Base-by-base conservation (phyloP, 1,139 yeast species). In the Debaryomycetaceae sp. region DNA sequence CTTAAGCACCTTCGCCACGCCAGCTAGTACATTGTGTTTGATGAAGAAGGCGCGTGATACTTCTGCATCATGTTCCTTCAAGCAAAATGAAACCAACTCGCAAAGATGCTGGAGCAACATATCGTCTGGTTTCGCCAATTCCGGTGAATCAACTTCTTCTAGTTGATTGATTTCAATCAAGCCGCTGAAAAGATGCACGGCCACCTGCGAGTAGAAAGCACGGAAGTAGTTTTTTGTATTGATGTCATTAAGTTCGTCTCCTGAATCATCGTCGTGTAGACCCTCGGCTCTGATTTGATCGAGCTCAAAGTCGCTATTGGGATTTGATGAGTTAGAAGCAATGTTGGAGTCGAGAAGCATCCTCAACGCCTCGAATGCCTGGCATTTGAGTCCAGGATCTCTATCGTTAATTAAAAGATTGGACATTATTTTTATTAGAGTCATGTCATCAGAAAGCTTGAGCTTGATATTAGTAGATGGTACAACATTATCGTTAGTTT, bases 351-450 rank as follows among this genome's bases (percentile, higher is more conserved):
- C 93, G 13, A 89, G 68, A 36, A 90, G 65, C 1, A 84, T 81
- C 56, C 83, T 83, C 41, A 91, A 66, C 0, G 97, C 96, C 63
- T 90, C 97, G 49, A 80, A 81, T 1, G 93, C 87, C 60, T 90
- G 97, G 5, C 85, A 79, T 58, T 87, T 84, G 42, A 90, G 66
- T 0, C 96, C 96, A 6, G 84, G 76, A 51, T 84, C 82, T 34
- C 73, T 69, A 49, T 87, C 96, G 24, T 76, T 72, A 4, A 84
- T 65, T 24, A 91, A 63, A 29, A 90, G 72, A 39, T 80, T 75
- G 1, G 87, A 76, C 39, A 91, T 65, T 6, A 85, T 78, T 11
- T 73, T 63, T 35, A 87, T 67, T 42, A 88, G 63, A 0, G 86
- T 76, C 79, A 83, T 80, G 56, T 84, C 88, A 51, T 75, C 76